Evolutionary conservation across 1,284 basidiomycete genomes (phyloP), one percentile per base, ranked within the genome.

Genomic region (Heterobasidion parviporum): DNA sequence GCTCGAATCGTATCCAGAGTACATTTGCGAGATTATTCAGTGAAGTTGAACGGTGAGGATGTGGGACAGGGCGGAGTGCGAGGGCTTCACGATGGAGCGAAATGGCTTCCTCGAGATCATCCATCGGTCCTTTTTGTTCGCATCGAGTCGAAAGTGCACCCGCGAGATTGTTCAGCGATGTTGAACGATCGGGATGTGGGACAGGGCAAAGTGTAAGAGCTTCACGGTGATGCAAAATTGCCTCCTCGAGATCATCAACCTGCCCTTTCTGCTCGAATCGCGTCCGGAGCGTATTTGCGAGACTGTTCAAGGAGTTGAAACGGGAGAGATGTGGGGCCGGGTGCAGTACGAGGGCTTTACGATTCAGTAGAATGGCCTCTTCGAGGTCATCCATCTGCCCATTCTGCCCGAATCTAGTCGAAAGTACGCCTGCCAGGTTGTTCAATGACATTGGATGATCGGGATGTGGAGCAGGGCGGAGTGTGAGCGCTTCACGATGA

Each of bases 241-340:
- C 67, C 46, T 65, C 59, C n/a, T 73, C 63, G 36, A 74, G 57
- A 56, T 74, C 71, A 8, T 59, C 51, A 7, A 63, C 51, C 32
- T 61, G 49, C 8, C 59, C 63, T 8, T 56, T 52, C 12, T 65
- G 53, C 33, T 63, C 57, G 38, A 67, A 73, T 26, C 68, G 66
- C 45, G 62, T 59, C 7, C 60, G 33, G 32, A 70, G 61, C 15
- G 65, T 64, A 38, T 61, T 59, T 2, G 66, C 72, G 46, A 72
- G 61, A 57, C 67, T 67, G n/a, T 58, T 63, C 36, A 65, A 62
- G 8, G 59, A 51, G 15, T 41, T 58, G 26, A 60, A 59, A 35
- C 60, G 65, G 55, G 55, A 7, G 10, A 67, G 60, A 45, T 64
- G 50, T 43, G 55, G 38, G 33, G 58, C 18, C 5, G 63, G 55